A percentile compares a stretch with the other conserved stretches of the same genome.
phyloP scores from a whole-genome alignment of 192 early-diverging fungal genomes.

The Cladochytrium replicatum region DNA sequence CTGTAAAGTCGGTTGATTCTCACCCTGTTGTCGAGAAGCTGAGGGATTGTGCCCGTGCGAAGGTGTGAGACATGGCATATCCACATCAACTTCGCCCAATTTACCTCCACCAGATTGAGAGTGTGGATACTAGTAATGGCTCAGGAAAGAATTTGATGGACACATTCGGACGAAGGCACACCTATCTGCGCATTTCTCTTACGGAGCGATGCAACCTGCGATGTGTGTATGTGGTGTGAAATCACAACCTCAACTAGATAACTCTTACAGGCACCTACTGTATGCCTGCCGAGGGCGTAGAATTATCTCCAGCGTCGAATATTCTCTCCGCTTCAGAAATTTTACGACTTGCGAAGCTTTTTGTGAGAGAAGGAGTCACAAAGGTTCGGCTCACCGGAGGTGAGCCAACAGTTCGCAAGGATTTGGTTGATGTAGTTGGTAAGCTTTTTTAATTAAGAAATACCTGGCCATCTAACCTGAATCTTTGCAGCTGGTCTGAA shows the following conservation, averaged over 20 bases:
- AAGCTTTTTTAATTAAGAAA: conserved; percentile 1
- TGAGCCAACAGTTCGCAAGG: conserved; percentile 88
- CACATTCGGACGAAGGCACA: conserved; percentile 77
- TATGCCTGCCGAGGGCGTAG: conserved; percentile 84
- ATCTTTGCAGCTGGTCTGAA: conserved; percentile 50
- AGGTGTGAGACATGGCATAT: too few relatives aligned
- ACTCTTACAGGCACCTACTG: conserved; percentile 74
- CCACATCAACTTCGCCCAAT: too few relatives aligned
- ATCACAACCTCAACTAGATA: not conserved
- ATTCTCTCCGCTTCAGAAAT: conserved; percentile 79
- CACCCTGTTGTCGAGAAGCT: too few relatives aligned
- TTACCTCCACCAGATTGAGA: too few relatives aligned
- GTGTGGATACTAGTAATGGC: not conserved
- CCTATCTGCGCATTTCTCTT: conserved; percentile 87
- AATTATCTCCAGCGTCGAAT: conserved; percentile 45
- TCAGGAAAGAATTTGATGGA: conserved; percentile 46
- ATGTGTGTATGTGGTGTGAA: conserved; percentile 39
- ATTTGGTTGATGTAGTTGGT: conserved; percentile 79
- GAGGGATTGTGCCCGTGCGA: too few relatives aligned
- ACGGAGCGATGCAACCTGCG: conserved; percentile 94
- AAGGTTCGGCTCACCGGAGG: conserved; percentile 96
- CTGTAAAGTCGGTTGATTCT: too few relatives aligned
- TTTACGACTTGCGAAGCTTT: conserved; percentile 62
- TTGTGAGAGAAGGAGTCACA: conserved; percentile 79
- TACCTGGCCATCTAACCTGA: not conserved